These are phyloP conservation scores for Emericellopsis atlantica DNA, from an alignment of 2,329 filamentous ascomycete genomes.

Conservation along the genomic window DNA sequence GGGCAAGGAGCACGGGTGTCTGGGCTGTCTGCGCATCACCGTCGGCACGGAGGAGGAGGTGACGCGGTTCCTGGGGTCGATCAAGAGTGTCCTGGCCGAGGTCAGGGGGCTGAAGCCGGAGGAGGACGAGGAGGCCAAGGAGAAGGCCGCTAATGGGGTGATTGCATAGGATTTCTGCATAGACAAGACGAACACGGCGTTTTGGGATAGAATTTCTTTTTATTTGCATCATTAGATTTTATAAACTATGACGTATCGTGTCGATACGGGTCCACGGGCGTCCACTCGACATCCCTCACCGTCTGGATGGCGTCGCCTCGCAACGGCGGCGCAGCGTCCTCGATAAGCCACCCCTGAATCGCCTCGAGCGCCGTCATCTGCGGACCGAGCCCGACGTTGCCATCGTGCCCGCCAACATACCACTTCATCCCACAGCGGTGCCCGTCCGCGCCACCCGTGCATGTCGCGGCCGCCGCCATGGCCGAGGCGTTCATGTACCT, in stretches of 20 bases:
- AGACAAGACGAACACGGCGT: neutral
- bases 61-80: conserved; percentile 59
- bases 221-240: neutral
- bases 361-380: conserved; percentile 54
- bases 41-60: conserved; percentile 85
- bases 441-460: conserved; percentile 39
- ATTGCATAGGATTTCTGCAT: conserved; percentile 16
- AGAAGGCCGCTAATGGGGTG: conserved; percentile 20
- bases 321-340: conserved; percentile 29
- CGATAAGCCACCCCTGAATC: conserved; percentile 44
- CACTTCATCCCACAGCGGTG: conserved; percentile 49
- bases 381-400: conserved; percentile 42
- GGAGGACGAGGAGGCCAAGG: conserved; percentile 20
- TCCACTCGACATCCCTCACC: conserved; percentile 18
- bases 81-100: conserved; percentile 38
- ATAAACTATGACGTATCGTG: no score
- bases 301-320: conserved; percentile 32
- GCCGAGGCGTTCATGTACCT: conserved; percentile 37
- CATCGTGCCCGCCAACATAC: conserved; percentile 46
- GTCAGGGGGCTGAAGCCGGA: conserved; percentile 19
- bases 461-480: conserved; percentile 40
- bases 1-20: conserved; percentile 82
- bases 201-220: neutral
- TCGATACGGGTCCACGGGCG: conserved; percentile 4
- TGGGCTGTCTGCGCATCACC: conserved; percentile 82